Conservation (phyloP, 805 yeast genomes). For the Clavispora fructus region DNA sequence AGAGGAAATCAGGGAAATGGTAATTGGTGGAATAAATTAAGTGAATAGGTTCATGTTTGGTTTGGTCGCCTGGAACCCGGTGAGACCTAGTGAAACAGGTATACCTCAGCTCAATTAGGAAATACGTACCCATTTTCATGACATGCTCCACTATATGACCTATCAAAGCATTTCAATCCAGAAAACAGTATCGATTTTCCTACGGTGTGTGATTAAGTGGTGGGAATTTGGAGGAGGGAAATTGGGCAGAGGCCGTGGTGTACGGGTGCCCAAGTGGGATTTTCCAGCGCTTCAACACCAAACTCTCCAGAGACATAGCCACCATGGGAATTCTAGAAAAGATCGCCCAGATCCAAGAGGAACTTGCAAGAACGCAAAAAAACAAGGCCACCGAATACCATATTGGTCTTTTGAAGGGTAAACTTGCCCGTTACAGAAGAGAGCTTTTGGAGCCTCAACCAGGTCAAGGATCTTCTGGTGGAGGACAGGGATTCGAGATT, state of each 20-base stretch:
- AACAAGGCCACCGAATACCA: slow-evolving; percentile 98
- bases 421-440: slow-evolving; percentile 85
- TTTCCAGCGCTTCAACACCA: neutral
- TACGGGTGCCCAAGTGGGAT: slow-evolving; percentile 7
- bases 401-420: slow-evolving; percentile 89
- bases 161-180: too few species aligned
- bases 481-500: slow-evolving; percentile 90
- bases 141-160: too few species aligned
- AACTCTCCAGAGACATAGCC: neutral
- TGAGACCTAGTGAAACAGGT: too few species aligned
- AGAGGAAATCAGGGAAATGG: too few species aligned
- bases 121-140: too few species aligned
- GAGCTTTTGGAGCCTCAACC: slow-evolving; percentile 89
- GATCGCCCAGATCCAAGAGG: slow-evolving; percentile 85
- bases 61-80: too few species aligned
- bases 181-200: too few species aligned
- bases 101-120: too few species aligned
- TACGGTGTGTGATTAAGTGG: too few species aligned
- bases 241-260: slow-evolving; percentile 1
- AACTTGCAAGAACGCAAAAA: slow-evolving; percentile 91
- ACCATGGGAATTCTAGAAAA: slow-evolving; percentile 46
- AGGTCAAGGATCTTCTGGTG: slow-evolving; percentile 64
- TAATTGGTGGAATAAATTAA: too few species aligned
- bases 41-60: too few species aligned
- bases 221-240: too few species aligned